Percentiles rank a stretch among this genome's conserved stretches.
Conservation (phyloP, 1,284 basidiomycete genomes). For the Leccinum subfulvum region DNA sequence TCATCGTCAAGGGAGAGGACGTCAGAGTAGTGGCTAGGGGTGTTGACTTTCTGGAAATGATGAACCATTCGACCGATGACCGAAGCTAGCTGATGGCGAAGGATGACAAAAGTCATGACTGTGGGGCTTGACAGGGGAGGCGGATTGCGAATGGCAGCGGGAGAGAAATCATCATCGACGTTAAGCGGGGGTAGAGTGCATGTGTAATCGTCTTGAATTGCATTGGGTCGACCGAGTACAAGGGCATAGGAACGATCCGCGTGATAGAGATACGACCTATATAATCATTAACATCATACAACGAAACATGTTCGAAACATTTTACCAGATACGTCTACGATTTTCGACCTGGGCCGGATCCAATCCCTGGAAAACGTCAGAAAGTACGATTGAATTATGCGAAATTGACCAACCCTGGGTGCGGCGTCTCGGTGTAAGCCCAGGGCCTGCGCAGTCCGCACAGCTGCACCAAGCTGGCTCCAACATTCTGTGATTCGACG, state of each 20-base stretch:
- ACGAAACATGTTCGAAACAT: constrained; percentile 5
- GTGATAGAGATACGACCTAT: constrained; percentile 88
- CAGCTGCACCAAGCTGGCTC: constrained; percentile 91
- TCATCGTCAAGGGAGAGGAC: constrained; percentile 85
- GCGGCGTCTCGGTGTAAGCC: constrained; percentile 90
- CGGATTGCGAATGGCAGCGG: constrained; percentile 42
- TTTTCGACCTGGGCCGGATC: constrained; percentile 84
- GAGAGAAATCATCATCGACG: constrained; percentile 66
- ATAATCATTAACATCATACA: constrained; percentile 13
- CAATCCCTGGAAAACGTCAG: constrained; percentile 53
- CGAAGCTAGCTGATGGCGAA: constrained; percentile 78
- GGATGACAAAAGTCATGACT: constrained; percentile 83
- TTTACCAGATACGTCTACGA: constrained; percentile 83
- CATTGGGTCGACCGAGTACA: constrained; percentile 85
- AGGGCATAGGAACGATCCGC: constrained; percentile 92
- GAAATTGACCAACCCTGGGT: constrained; percentile 60
- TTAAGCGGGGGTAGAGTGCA: constrained; percentile 84
- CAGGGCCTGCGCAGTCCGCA: constrained; percentile 91
- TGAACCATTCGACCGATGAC: constrained; percentile 93
- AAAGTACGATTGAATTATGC: constrained; percentile 7
- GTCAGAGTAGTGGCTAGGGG: constrained; percentile 82
- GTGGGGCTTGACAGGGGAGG: constrained; percentile 74
- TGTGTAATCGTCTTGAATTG: constrained; percentile 84
- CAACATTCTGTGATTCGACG: constrained; percentile 91
- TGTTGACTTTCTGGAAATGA: constrained; percentile 89